Base-by-base conservation (phyloP, 495 filamentous ascomycete species). In the Gamarada debralockiae region DNA sequence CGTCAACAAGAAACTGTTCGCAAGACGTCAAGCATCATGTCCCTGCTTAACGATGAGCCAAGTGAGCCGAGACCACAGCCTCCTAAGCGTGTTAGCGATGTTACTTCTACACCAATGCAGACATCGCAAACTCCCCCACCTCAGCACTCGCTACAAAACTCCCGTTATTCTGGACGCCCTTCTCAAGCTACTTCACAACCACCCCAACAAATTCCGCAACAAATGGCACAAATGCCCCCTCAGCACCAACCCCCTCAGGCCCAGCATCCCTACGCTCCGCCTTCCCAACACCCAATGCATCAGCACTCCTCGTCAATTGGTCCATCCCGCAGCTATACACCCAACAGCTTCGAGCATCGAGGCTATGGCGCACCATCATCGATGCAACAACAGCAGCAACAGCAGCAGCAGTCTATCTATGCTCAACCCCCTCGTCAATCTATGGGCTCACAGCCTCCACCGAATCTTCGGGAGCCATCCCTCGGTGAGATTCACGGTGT, bases 21-120 rank as follows among this genome's bases (percentile, higher is more conserved):
- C 3, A 83, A 82, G 53, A 76, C 73, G 24, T 82, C 79, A 14
- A 82, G 76, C 36, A 80, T 83, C 40, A 78, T 81, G 73, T 78
- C 70, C 23, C 73, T 83, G 44, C 62, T 83, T 23, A 82, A 82
- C 53, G 76, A 79, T 34, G 79, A 83, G 48, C 74, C 79, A 0
- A 74, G 71, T 37, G 79, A 83, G 22, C 76, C 76, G 14, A 39
- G 48, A 17, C 74, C 76, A 9, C 47, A 48, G 47, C 76, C 76
- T 17, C 65, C 72, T 12, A 82, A 80, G 52, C 71, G 75, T 15
- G 53, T 57, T 7, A 57, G 44, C 21, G 59, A 57, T 46, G 34
- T 63, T 3, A 10, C 27, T 5, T 22, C 40, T 2, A 42, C 53
- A 10, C 38, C 56, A 14, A 15, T 55, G 23, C 55, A 53, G 20